phyloP scores from a whole-genome alignment of 768 basidiomycete genomes.

The Boletus edulis region DNA sequence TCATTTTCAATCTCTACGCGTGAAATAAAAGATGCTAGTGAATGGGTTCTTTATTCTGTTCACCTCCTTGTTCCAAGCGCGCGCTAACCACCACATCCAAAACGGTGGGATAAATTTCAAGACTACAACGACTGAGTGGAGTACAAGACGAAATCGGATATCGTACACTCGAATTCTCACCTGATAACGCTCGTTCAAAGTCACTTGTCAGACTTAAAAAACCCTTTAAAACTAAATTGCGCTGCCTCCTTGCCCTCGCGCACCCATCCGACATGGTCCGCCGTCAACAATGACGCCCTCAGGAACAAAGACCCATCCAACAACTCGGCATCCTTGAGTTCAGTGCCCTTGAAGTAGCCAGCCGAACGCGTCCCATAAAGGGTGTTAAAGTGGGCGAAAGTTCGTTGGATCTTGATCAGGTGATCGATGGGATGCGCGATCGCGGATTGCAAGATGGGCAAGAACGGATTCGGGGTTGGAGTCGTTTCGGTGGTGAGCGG shows the following conservation, averaged over 20 bases:
- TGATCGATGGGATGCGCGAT: constrained; percentile 37
- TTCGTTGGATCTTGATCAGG: constrained; percentile 31
- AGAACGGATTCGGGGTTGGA: constrained; percentile 37
- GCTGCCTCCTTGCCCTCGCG: constrained; percentile 33
- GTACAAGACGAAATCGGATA: too few relatives aligned
- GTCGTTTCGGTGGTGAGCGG: constrained; percentile 13
- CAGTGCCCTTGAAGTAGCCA: constrained; percentile 29
- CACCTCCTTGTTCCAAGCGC: too few relatives aligned
- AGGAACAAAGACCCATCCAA: constrained; percentile 38
- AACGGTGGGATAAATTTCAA: too few relatives aligned
- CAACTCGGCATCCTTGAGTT: constrained; percentile 29
- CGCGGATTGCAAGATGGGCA: constrained; percentile 37
- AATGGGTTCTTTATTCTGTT: too few relatives aligned
- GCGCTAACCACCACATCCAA: too few relatives aligned
- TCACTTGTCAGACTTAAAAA: constrained; percentile 6
- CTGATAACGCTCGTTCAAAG: too few relatives aligned
- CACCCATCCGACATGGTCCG: constrained; percentile 38
- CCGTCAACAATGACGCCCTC: constrained; percentile 29
- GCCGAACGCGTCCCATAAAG: constrained; percentile 28
- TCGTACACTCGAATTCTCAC: too few relatives aligned
- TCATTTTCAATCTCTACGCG: too few relatives aligned
- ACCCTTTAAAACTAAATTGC: constrained; percentile 29
- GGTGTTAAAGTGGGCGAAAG: constrained; percentile 33
- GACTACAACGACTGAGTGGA: too few relatives aligned
- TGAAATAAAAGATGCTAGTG: too few relatives aligned